These are phyloP conservation scores for Heterobasidion annosum DNA, from an alignment of 1,284 basidiomycete genomes.

Conservation along the genomic window DNA sequence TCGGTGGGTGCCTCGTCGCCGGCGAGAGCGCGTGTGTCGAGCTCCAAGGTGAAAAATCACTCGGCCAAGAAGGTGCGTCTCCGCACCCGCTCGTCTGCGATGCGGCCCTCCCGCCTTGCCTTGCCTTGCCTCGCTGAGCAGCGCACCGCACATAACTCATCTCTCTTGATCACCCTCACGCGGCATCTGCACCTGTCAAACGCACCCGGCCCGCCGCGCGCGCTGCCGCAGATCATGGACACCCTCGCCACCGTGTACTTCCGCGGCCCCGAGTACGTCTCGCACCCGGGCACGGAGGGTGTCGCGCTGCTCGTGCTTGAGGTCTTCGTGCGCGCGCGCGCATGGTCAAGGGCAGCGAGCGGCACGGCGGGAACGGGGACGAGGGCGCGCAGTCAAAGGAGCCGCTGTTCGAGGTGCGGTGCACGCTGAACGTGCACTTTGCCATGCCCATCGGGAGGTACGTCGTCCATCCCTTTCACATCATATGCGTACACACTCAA, in stretches of 20 bases:
- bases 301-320: constrained; percentile 69
- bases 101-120: too few relatives aligned
- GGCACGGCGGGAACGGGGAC: constrained; percentile 37
- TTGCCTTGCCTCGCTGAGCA: background rate
- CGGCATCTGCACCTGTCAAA: constrained; percentile 50
- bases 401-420: constrained; percentile 57
- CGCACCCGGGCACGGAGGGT: constrained; percentile 63
- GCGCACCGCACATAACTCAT: constrained; percentile 45
- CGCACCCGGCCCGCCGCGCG: constrained; percentile 27
- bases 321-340: constrained; percentile 52
- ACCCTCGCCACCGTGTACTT: constrained; percentile 60
- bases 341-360: too few relatives aligned
- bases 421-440: constrained; percentile 44
- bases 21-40: constrained; percentile 65
- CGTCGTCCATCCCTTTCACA: background rate
- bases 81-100: background rate
- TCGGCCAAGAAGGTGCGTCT: constrained; percentile 50
- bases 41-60: constrained; percentile 71
- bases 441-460: constrained; percentile 58
- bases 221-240: constrained; percentile 53
- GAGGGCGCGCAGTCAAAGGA: constrained; percentile 21
- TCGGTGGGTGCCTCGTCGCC: constrained; percentile 53
- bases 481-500: background rate
- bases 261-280: constrained; percentile 60
- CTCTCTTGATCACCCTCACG: constrained; percentile 47